A percentile compares a stretch with the other conserved stretches of the same genome.
Evolutionary conservation across 148 eudicot species (phyloP).

Genomic region (Amaranthus palmeri): DNA sequence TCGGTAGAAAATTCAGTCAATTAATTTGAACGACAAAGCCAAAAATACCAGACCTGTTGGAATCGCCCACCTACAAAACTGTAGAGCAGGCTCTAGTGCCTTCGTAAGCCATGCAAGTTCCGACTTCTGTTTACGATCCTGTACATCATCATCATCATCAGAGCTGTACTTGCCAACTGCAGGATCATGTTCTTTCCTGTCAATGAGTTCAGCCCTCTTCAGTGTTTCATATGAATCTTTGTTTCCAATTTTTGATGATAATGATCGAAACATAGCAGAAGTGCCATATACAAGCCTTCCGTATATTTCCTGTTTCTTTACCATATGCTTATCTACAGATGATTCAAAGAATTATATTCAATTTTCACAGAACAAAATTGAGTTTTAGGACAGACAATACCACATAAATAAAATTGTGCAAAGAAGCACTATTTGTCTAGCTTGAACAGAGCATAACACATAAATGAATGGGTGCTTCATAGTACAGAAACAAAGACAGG

Average conservation of each 20-base stretch:
- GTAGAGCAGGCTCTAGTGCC: slow-evolving; percentile 87
- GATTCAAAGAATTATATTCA: background rate
- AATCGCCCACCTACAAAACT: slow-evolving; percentile 64
- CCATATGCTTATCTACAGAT: slow-evolving; percentile 20
- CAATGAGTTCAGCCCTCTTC: slow-evolving; percentile 27
- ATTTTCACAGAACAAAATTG: background rate
- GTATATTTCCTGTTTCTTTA: slow-evolving; percentile 37
- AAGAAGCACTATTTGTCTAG: too few species aligned
- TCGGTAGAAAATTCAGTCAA: background rate
- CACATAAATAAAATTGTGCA: too few species aligned
- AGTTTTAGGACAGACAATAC: background rate
- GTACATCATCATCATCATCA: slow-evolving; percentile 48
- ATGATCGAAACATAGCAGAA: slow-evolving; percentile 43
- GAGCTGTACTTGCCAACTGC: slow-evolving; percentile 39
- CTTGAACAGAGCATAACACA: too few species aligned
- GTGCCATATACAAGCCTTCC: slow-evolving; percentile 38
- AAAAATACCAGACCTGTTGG: slow-evolving; percentile 56
- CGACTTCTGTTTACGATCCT: slow-evolving; percentile 47
- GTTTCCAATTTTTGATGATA: slow-evolving; percentile 38
- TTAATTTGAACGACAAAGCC: background rate
- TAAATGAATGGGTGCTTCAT: background rate
- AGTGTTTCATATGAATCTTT: slow-evolving; percentile 27
- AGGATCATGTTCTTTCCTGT: slow-evolving; percentile 22
- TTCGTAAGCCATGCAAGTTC: slow-evolving; percentile 82
- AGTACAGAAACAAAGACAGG: background rate